Evolutionary conservation across 2,329 filamentous ascomycete species (phyloP), one percentile per base, ranked within the genome.

Genomic region (Aspergillus puulaauensis): DNA sequence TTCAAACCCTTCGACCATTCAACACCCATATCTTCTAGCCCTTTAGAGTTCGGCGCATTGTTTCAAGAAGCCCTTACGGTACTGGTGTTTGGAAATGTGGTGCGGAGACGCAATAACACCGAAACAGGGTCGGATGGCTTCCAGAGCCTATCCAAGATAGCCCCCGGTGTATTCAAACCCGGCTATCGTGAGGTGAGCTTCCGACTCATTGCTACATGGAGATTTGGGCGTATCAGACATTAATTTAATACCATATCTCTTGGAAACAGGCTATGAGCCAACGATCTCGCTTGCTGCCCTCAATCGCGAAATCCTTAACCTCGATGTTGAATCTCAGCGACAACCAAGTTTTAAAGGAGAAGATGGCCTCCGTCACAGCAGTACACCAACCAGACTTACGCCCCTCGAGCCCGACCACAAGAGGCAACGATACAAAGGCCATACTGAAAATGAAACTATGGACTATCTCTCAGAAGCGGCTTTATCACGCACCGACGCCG

Each of bases 241-340:
- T 14, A 21, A 12, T 40, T 41, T 41, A 17, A 48, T 45, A 61
- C 12, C 51, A 44, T 21, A 2, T 44, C 14, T 35, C 17, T 41
- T 17, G 15, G 23, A 44, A 14, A 6, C 40, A 77, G 75, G 70
- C 66, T 35, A 70, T 77, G 57, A 68, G 66, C 37, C 71, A 76
- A 60, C 66, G 75, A 35, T 67, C 66, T 9, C 64, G 65, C 6
- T 68, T 75, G 7, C 70, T 77, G 3, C 67, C 73, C 1, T 66
- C 69, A 5, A 66, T 77, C 15, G 64, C 69, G 1, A 75, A 72
- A 59, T 70, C 74, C 6, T 60, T 77, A 24, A 57, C 63, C 4
- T 69, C 66, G 2, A 66, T 77, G 46, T 41, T 77, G 12, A 61
- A 66, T 14, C 60, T 54, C 15, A 64, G 64, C n/a, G 48, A 57